A percentile compares a stretch with the other conserved stretches of the same genome.
phyloP scores from a whole-genome alignment of 2,329 filamentous ascomycete species.

The Pseudogymnoascus sp. region DNA sequence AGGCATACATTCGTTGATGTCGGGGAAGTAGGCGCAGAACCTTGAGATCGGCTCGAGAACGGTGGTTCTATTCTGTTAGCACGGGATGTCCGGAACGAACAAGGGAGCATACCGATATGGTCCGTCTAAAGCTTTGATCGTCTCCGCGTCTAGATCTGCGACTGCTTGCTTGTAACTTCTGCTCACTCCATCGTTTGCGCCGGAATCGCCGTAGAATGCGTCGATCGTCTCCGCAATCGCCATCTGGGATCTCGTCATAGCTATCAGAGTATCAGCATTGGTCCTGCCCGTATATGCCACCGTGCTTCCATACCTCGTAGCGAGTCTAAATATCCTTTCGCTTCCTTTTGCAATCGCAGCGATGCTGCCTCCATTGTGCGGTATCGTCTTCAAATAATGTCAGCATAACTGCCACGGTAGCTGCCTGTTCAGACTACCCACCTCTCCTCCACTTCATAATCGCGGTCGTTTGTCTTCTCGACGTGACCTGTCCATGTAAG shows the following conservation, averaged over 20 bases:
- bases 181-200: constrained; percentile 88
- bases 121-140: constrained; percentile 94
- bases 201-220: constrained; percentile 95
- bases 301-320: constrained; percentile 57
- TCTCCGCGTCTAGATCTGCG: constrained; percentile 94
- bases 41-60: constrained; percentile 91
- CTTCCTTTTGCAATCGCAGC: constrained; percentile 88
- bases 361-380: constrained; percentile 95
- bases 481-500: constrained; percentile 61
- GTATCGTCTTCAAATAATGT: constrained; percentile 54
- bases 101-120: constrained; percentile 61
- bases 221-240: constrained; percentile 98
- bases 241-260: constrained; percentile 99
- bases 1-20: constrained; percentile 84
- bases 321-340: constrained; percentile 95
- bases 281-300: neutral
- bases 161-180: constrained; percentile 98
- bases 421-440: constrained; percentile 29
- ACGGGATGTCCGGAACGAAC: neutral
- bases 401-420: constrained; percentile 13
- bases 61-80: constrained; percentile 53
- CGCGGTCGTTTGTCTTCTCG: constrained; percentile 95
- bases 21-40: constrained; percentile 97
- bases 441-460: constrained; percentile 97
- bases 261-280: constrained; percentile 35